Conservation (phyloP, 495 filamentous ascomycete species). For the Penicillium fimorum region DNA sequence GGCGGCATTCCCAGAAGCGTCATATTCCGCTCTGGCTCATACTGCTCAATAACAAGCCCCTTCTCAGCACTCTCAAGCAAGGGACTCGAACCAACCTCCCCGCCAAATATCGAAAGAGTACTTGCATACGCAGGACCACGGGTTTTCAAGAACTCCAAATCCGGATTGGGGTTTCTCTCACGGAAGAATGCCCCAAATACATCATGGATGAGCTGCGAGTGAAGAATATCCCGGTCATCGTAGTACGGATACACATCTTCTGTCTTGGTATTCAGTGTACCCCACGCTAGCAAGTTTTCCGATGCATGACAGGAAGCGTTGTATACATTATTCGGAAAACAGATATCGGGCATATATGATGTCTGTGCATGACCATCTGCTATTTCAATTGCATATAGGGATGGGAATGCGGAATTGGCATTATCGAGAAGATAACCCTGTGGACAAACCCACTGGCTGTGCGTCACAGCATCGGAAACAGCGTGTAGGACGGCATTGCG, state of each 20-base stretch:
- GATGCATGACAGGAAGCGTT: conserved; percentile 33
- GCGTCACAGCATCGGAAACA: conserved; percentile 19
- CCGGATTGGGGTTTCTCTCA: conserved; percentile 26
- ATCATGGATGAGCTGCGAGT: conserved; percentile 32
- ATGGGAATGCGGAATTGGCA: conserved; percentile 15
- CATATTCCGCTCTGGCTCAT: conserved; percentile 10
- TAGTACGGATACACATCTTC: conserved; percentile 29
- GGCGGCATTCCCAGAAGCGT: conserved; percentile 22
- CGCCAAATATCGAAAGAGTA: conserved; percentile 7
- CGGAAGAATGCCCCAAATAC: conserved; percentile 30
- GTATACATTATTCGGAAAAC: conserved; percentile 29
- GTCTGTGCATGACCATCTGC: conserved; percentile 27
- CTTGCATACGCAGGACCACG: conserved; percentile 28
- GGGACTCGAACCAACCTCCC: background rate
- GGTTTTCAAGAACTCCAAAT: conserved; percentile 11
- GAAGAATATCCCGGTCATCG: conserved; percentile 15
- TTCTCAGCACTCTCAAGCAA: background rate
- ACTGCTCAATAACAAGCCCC: conserved; percentile 9
- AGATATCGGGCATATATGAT: conserved; percentile 21
- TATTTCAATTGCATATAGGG: conserved; percentile 27
- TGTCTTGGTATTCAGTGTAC: conserved; percentile 32
- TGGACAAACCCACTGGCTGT: conserved; percentile 31
- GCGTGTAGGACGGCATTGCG: conserved; percentile 22
- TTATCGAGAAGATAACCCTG: conserved; percentile 27
- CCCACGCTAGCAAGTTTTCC: conserved; percentile 33